Conservation (phyloP, 176 grass and related monocot species). For the Alloteropsis semialata region DNA sequence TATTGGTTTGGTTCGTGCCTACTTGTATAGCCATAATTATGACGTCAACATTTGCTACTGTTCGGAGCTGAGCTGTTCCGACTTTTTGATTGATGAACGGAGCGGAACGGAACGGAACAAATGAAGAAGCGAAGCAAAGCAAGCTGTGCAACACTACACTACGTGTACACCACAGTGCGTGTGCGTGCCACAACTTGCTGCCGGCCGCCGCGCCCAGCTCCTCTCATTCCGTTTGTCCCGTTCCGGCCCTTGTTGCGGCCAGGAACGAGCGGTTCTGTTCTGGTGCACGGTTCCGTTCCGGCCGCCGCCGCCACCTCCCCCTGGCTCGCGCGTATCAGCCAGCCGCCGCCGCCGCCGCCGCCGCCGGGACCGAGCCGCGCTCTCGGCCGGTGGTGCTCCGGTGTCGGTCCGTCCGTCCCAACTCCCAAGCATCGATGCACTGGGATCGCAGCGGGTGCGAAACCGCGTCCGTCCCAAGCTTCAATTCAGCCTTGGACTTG, state of each 20-base stretch:
- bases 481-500: background rate
- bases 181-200: background rate
- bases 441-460: background rate
- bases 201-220: background rate
- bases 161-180: background rate
- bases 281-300: too few species aligned
- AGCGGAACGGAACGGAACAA: background rate
- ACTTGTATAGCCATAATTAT: background rate
- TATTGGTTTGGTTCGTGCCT: constrained; percentile 25
- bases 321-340: too few species aligned
- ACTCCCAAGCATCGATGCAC: background rate
- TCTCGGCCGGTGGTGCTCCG: too few species aligned
- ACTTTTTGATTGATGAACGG: background rate
- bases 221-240: background rate
- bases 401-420: background rate
- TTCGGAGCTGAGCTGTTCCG: background rate
- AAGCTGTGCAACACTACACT: background rate
- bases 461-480: background rate
- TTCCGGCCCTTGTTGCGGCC: background rate
- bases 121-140: background rate
- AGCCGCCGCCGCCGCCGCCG: too few species aligned
- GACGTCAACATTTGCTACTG: background rate
- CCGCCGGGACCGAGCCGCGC: too few species aligned
- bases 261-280: constrained; percentile 3
- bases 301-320: too few species aligned